Conservation (phyloP, 148 eudicot genomes). For the Rhododendron simsii region DNA sequence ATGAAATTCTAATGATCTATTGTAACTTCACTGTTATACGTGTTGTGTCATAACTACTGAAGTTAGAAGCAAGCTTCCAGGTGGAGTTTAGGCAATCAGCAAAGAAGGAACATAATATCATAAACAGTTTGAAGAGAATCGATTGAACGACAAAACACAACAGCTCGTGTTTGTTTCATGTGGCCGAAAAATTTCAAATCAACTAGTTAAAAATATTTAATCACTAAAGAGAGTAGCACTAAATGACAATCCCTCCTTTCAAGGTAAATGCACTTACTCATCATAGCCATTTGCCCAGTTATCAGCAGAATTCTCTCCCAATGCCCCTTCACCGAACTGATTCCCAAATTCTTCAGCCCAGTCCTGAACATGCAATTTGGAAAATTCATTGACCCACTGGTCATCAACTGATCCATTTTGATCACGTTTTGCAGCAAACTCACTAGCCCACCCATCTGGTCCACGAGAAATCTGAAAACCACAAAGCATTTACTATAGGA, state of each 20-base stretch:
- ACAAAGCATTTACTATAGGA: not conserved
- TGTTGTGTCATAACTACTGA: not conserved
- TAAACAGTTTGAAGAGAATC: not conserved
- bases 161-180: slow-evolving; percentile 2
- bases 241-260: not conserved
- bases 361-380: slow-evolving; percentile 77
- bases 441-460: slow-evolving; percentile 69
- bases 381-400: slow-evolving; percentile 88
- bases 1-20: not conserved
- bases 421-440: slow-evolving; percentile 56
- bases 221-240: not conserved
- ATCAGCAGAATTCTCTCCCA: slow-evolving; percentile 60
- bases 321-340: slow-evolving; percentile 63
- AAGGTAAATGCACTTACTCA: slow-evolving; percentile 63
- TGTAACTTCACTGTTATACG: not conserved
- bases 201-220: not conserved
- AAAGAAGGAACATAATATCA: not conserved
- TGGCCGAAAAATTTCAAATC: not conserved
- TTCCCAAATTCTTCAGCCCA: slow-evolving; percentile 94
- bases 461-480: slow-evolving; percentile 55
- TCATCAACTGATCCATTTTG: slow-evolving; percentile 52
- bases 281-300: slow-evolving; percentile 88
- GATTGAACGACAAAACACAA: not conserved
- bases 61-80: not conserved
- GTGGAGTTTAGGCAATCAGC: not conserved